These are phyloP conservation scores for Thielaviopsis punctulata DNA, from an alignment of 2,329 filamentous ascomycete species.

Conservation along the genomic window DNA sequence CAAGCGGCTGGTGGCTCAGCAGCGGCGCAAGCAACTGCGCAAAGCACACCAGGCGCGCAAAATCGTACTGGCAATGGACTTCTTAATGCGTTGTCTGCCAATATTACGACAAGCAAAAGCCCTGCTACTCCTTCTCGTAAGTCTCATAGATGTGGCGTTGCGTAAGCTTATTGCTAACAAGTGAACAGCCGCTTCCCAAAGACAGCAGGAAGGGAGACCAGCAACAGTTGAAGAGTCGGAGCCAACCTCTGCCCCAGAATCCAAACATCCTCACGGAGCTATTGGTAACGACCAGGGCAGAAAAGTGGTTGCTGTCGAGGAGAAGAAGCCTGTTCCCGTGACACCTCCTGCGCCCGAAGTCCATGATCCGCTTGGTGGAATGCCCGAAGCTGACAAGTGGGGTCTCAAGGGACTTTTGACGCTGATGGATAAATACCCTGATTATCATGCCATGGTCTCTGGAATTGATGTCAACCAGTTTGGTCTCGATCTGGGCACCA, in stretches of 20 bases:
- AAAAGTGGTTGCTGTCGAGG: constrained; percentile 22
- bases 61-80: constrained; percentile 40
- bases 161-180: neutral
- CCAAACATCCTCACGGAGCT: constrained; percentile 26
- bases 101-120: constrained; percentile 18
- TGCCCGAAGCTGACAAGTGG: constrained; percentile 46
- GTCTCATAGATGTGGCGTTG: neutral
- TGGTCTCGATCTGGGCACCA: constrained; percentile 38
- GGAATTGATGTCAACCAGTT: constrained; percentile 41
- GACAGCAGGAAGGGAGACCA: constrained; percentile 9
- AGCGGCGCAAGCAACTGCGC: constrained; percentile 18
- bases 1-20: neutral
- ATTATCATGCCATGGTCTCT: constrained; percentile 42
- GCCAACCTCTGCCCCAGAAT: constrained; percentile 19
- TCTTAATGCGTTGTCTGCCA: constrained; percentile 46
- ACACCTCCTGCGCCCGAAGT: constrained; percentile 20
- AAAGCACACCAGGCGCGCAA: constrained; percentile 17
- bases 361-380: constrained; percentile 41
- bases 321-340: constrained; percentile 23
- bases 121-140: neutral
- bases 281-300: constrained; percentile 27
- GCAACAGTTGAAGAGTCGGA: constrained; percentile 28
- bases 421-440: constrained; percentile 45
- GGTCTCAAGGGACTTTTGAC: constrained; percentile 46
- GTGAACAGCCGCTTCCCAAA: neutral